Evolutionary conservation across 2,329 filamentous ascomycete species (phyloP).

Genomic region (Sporothrix luriei): DNA sequence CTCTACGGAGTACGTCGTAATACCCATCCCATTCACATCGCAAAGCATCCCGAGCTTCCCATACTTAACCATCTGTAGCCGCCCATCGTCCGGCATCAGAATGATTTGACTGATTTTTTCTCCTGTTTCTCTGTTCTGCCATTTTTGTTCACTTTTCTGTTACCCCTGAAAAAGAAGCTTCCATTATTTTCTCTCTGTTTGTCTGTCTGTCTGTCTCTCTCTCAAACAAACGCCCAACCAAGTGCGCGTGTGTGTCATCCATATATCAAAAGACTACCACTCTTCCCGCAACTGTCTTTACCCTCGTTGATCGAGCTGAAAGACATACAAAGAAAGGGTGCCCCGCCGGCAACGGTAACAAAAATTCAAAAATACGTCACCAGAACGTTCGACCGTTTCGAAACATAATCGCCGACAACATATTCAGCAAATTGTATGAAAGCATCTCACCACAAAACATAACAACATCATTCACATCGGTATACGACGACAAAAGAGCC

Average conservation of each 20-base stretch:
- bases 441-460: neutral
- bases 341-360: constrained; percentile 32
- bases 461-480: neutral
- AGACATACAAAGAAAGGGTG: constrained; percentile 21
- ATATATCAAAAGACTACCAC: constrained; percentile 29
- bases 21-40: neutral
- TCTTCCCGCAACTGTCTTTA: constrained; percentile 15
- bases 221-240: constrained; percentile 8
- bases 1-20: neutral
- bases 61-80: constrained; percentile 56
- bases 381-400: constrained; percentile 1
- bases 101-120: constrained; percentile 41
- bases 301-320: constrained; percentile 33
- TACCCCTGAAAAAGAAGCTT: constrained; percentile 10
- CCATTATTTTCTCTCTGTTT: neutral
- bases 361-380: constrained; percentile 11
- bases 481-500: neutral
- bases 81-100: constrained; percentile 45
- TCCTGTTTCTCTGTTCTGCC: constrained; percentile 49
- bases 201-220: constrained; percentile 16
- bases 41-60: constrained; percentile 32
- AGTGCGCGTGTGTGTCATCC: neutral
- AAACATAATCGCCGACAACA: neutral
- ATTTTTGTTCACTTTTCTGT: constrained; percentile 37
- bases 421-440: neutral